Evolutionary conservation across 768 basidiomycete species (phyloP).

Genomic region (Leccinum pellstonianum): DNA sequence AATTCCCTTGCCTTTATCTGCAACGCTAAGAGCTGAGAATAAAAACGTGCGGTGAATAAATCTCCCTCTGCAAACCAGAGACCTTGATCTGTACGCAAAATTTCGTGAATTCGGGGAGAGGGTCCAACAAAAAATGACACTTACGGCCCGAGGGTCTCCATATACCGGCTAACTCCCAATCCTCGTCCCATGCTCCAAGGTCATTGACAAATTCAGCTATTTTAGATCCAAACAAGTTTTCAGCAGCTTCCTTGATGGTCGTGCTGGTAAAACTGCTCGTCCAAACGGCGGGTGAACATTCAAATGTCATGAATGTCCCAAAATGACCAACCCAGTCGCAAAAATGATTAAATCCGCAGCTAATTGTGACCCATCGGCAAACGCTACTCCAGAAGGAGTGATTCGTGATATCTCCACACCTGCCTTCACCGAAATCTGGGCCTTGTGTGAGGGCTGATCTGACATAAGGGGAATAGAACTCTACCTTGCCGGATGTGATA

Average conservation of each 20-base stretch:
- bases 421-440: background rate
- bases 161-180: conserved; percentile 9
- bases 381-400: background rate
- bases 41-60: conserved; percentile 2
- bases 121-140: background rate
- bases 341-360: conserved; percentile 1
- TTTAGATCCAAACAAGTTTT: background rate
- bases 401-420: background rate
- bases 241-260: background rate
- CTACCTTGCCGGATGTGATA: background rate
- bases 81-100: background rate
- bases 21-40: conserved; percentile 2
- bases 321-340: background rate
- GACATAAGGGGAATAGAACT: background rate
- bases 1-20: conserved; percentile 2
- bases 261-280: background rate
- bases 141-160: conserved; percentile 12
- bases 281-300: background rate
- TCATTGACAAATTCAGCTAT: conserved; percentile 12
- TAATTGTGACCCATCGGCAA: background rate
- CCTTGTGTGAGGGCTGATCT: background rate
- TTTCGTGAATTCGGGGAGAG: background rate
- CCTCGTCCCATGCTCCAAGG: conserved; percentile 9
- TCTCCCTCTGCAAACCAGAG: conserved; percentile 8
- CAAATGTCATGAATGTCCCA: background rate